Evolutionary conservation across 208 protist species (phyloP).

Genomic region (Leishmania martiniquensis): DNA sequence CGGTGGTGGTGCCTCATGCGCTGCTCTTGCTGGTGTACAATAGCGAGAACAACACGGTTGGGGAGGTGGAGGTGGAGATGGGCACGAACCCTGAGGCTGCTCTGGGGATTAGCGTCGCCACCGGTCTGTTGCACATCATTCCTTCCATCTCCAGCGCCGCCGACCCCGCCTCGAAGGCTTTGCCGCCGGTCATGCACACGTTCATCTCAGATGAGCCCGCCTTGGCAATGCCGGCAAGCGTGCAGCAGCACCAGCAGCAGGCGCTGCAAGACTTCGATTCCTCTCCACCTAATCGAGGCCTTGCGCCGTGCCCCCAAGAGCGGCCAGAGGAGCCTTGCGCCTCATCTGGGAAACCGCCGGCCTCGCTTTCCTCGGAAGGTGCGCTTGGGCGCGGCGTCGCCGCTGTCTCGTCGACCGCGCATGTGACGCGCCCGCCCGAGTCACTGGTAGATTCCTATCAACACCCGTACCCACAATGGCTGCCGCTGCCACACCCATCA

Average conservation of each 20-base stretch:
- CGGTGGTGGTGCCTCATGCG: constrained; percentile 35
- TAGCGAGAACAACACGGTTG: constrained; percentile 60
- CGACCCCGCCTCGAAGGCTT: neutral
- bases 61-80: constrained; percentile 78
- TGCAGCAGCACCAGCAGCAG: neutral
- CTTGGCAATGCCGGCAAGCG: neutral
- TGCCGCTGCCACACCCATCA: neutral
- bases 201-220: constrained; percentile 9
- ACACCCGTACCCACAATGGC: neutral
- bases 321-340: neutral
- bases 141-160: constrained; percentile 23
- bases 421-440: neutral
- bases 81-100: constrained; percentile 43
- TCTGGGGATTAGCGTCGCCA: constrained; percentile 73
- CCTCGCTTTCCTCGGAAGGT: neutral
- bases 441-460: neutral
- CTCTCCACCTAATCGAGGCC: neutral
- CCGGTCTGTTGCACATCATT: constrained; percentile 73
- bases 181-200: constrained; percentile 35
- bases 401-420: neutral
- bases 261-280: too few species aligned
- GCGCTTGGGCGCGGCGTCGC: neutral
- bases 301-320: neutral
- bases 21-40: constrained; percentile 83
- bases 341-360: neutral